Evolutionary conservation across 2,329 filamentous ascomycete species (phyloP).

Genomic region (Magnaporthales sp.): DNA sequence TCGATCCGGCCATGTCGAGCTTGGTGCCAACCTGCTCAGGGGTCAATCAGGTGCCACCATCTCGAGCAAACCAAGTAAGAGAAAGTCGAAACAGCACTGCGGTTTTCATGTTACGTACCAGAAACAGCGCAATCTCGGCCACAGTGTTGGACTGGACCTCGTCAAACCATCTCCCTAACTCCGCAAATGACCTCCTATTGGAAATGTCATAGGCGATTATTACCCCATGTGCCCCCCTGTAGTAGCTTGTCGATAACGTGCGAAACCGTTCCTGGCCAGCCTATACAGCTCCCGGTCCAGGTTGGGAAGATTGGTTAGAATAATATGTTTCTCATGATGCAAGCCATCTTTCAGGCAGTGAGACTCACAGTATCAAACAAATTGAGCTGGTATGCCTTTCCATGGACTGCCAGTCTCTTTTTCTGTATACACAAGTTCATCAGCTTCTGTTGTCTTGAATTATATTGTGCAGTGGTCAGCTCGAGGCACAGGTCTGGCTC

Average conservation of each 20-base stretch:
- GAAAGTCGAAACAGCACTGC: neutral
- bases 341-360: neutral
- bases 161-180: slow-evolving; percentile 45
- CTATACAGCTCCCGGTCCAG: slow-evolving; percentile 12
- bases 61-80: slow-evolving; percentile 3
- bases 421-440: slow-evolving; percentile 23
- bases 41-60: slow-evolving; percentile 10
- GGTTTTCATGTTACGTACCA: slow-evolving; percentile 23
- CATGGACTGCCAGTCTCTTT: slow-evolving; percentile 43
- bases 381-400: slow-evolving; percentile 41
- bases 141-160: slow-evolving; percentile 42
- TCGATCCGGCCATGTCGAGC: slow-evolving; percentile 33
- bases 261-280: slow-evolving; percentile 40
- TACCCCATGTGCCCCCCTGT: slow-evolving; percentile 40
- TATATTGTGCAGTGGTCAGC: neutral
- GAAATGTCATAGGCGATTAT: slow-evolving; percentile 41
- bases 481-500: neutral
- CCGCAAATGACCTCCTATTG: slow-evolving; percentile 37
- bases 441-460: neutral
- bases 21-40: slow-evolving; percentile 34
- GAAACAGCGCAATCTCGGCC: slow-evolving; percentile 37
- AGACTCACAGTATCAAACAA: slow-evolving; percentile 40
- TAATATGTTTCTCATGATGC: neutral
- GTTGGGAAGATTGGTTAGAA: neutral
- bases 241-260: slow-evolving; percentile 40